Percentiles rank a stretch among this genome's conserved stretches.
These are phyloP conservation scores for Lycium barbarum DNA, from an alignment of 257 asterid genomes.

Conservation along the genomic window DNA sequence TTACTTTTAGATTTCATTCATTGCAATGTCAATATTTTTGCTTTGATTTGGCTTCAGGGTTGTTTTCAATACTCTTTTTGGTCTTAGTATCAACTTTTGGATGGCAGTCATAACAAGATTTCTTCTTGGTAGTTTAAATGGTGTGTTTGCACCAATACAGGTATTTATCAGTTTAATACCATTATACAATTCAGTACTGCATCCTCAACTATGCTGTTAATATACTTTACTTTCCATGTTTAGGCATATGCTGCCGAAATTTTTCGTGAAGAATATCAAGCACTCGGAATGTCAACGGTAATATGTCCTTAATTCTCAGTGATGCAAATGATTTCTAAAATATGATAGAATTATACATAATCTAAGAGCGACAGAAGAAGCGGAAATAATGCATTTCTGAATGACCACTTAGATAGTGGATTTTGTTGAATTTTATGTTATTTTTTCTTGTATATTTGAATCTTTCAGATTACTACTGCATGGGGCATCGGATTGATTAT, in stretches of 20 bases:
- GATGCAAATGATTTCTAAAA: neutral
- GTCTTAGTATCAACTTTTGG: conserved; percentile 76
- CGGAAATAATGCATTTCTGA: neutral
- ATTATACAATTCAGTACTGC: neutral
- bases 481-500: conserved; percentile 77
- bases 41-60: conserved; percentile 51
- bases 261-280: conserved; percentile 69
- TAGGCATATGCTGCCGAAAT: conserved; percentile 83
- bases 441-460: neutral
- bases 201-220: conserved; percentile 13
- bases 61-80: conserved; percentile 83
- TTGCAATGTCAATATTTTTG: neutral
- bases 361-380: neutral
- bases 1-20: neutral
- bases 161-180: conserved; percentile 38
- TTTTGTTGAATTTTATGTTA: conserved; percentile 6
- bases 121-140: conserved; percentile 79
- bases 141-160: conserved; percentile 83
- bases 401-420: neutral
- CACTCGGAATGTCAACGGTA: conserved; percentile 69
- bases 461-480: conserved; percentile 65
- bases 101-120: conserved; percentile 82
- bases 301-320: conserved; percentile 25
- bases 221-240: conserved; percentile 20
- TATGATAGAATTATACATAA: neutral